These are phyloP conservation scores for Kokia cookei DNA, from an alignment of 441 rosid species.

Conservation along the genomic window DNA sequence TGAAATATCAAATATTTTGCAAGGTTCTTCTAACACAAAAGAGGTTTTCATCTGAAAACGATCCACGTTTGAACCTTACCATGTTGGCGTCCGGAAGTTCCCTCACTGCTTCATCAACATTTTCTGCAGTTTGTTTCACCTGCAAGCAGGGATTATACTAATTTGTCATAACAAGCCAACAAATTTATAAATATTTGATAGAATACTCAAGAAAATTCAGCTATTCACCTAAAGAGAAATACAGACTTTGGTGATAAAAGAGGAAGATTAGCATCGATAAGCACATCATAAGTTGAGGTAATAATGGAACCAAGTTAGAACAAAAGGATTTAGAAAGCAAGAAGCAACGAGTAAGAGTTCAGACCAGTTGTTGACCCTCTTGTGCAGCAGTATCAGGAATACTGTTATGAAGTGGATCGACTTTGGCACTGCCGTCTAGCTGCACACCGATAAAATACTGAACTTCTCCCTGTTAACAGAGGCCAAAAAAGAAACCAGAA, in stretches of 20 bases:
- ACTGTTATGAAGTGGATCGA: slow-evolving; percentile 70
- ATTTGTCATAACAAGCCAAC: neutral
- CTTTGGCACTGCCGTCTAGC: slow-evolving; percentile 89
- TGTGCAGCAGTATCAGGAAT: slow-evolving; percentile 61
- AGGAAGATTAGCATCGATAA: neutral
- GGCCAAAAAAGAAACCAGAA: neutral
- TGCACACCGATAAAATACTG: slow-evolving; percentile 99
- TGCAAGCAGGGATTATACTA: slow-evolving; percentile 19
- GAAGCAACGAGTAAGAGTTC: neutral
- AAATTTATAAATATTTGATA: neutral
- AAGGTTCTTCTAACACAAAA: neutral
- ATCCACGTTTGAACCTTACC: slow-evolving; percentile 34
- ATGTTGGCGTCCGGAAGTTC: slow-evolving; percentile 98
- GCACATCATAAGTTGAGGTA: neutral
- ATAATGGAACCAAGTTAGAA: neutral
- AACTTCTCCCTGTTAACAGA: slow-evolving; percentile 73
- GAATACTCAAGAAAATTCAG: neutral
- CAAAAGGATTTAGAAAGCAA: neutral
- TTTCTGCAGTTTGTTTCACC: slow-evolving; percentile 92
- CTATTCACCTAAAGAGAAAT: neutral
- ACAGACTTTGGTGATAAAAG: neutral
- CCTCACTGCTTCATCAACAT: slow-evolving; percentile 86
- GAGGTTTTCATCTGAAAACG: neutral
- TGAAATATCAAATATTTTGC: neutral
- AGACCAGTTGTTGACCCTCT: slow-evolving; percentile 74